Base-by-base conservation (phyloP, 2,329 filamentous ascomycete genomes). In the Penicillium sp. region DNA sequence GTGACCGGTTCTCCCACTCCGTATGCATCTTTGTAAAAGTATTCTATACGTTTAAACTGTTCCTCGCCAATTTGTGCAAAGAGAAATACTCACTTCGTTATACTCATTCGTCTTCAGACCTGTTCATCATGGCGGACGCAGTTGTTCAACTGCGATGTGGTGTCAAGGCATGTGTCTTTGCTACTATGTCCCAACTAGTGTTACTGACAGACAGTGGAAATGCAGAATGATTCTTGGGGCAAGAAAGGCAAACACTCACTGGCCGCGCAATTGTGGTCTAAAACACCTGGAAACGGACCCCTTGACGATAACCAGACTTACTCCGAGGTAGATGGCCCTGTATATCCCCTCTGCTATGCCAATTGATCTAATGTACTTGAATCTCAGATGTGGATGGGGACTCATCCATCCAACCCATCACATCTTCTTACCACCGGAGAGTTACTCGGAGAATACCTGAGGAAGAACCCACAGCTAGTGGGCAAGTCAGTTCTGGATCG, bases 341-440 rank as follows among this genome's bases (percentile, higher is more conserved):
- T 22, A 40, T 14, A 6, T 1, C 4, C 1, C 2, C 9, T 20
- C 3, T 12, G 18, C 4, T 7, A 12, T 18, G 14, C 40, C 18
- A 5, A 11, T 22, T 15, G 9, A 22, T 27, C 35, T 54, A 14
- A 50, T 22, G 5, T 29, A 55, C 3, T 15, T 20, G 2, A 12
- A 4, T 12, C 2, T 2, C 40, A 76, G 74, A 85, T 88, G 81
- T 91, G 88, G 88, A 88, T 91, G 77, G 88, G 87, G 4, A 90
- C 89, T 43, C 90, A 92, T 67, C 87, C 88, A 0, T 84, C 84
- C 37, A 82, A 87, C 25, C 88, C 88, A 0, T 88, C 86, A 1
- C 83, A 84, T 51, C 77, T 89, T 1, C 74, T 88, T 15, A 75
- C 78, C 22, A 87, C 83, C 0, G 85, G 84, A 26, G 82, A 90